Conservation (phyloP, 2,329 filamentous ascomycete genomes). For the Colletotrichum orbiculare region DNA sequence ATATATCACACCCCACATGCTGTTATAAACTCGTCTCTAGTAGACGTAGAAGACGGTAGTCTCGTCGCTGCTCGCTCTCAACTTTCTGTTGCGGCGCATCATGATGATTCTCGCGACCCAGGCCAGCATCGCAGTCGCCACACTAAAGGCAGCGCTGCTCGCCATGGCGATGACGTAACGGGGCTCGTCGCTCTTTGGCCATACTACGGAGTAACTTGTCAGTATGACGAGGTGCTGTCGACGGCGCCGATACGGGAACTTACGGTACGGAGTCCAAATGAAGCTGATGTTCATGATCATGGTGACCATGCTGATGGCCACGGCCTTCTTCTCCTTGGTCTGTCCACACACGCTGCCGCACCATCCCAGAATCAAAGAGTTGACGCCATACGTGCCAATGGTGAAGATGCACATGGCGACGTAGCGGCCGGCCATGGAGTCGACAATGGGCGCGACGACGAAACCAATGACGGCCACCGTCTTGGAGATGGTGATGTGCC, state of each 20-base stretch:
- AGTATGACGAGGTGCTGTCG: too few species aligned
- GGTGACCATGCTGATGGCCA: slow-evolving; percentile 45
- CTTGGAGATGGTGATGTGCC: slow-evolving; percentile 55
- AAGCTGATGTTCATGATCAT: slow-evolving; percentile 44
- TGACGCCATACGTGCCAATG: slow-evolving; percentile 46
- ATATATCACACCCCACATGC: too few species aligned
- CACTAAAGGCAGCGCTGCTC: slow-evolving; percentile 46
- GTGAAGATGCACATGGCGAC: slow-evolving; percentile 46
- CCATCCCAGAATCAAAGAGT: slow-evolving; percentile 51
- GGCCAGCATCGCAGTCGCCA: slow-evolving; percentile 48
- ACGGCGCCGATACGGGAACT: too few species aligned
- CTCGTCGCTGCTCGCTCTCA: slow-evolving; percentile 42
- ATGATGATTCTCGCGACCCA: slow-evolving; percentile 52
- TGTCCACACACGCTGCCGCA: slow-evolving; percentile 52
- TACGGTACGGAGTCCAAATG: slow-evolving; percentile 53
- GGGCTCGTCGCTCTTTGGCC: slow-evolving; percentile 51
- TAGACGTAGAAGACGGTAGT: slow-evolving; percentile 42
- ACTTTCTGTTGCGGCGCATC: slow-evolving; percentile 48
- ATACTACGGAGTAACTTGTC: slow-evolving; percentile 39
- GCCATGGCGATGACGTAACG: slow-evolving; percentile 53
- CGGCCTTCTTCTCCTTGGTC: slow-evolving; percentile 57
- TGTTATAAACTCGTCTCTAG: slow-evolving; percentile 7
- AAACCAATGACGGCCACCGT: slow-evolving; percentile 53
- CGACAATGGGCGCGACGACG: slow-evolving; percentile 41
- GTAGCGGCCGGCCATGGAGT: slow-evolving; percentile 44